These are phyloP conservation scores for Maudiozyma bulderi DNA, from an alignment of 805 yeast species.

Conservation along the genomic window DNA sequence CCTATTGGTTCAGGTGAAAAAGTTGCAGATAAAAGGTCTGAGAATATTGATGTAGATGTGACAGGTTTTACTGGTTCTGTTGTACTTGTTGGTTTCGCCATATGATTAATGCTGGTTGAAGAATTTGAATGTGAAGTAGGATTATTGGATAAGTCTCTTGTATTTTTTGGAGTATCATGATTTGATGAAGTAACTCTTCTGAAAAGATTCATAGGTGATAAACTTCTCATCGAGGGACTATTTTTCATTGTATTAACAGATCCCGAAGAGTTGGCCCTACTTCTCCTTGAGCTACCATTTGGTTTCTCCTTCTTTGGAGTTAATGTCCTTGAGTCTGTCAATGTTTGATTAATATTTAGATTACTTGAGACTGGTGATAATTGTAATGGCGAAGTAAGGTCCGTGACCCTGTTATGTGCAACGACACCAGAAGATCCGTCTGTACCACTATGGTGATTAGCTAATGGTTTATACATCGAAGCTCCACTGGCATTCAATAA, in stretches of 20 bases:
- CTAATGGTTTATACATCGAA: conserved; percentile 10
- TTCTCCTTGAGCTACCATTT: conserved; percentile 3
- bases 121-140: not conserved
- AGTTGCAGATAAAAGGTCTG: conserved; percentile 18
- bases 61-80: conserved; percentile 1
- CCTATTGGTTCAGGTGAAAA: conserved; percentile 3
- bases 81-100: not conserved
- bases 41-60: conserved; percentile 17
- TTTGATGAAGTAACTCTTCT: conserved; percentile 21
- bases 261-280: conserved; percentile 4
- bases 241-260: conserved; percentile 1
- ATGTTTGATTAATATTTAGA: not conserved
- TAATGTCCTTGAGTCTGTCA: not conserved
- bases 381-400: not conserved
- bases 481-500: conserved; percentile 12
- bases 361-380: conserved; percentile 2
- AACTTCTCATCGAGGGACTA: conserved; percentile 11
- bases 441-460: not conserved
- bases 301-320: not conserved
- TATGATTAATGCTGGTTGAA: not conserved
- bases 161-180: not conserved
- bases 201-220: conserved; percentile 24
- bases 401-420: not conserved
- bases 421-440: not conserved
- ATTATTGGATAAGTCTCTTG: not conserved